Conservation (phyloP, 768 basidiomycete genomes). For the Pleurotus tuber-regium region DNA sequence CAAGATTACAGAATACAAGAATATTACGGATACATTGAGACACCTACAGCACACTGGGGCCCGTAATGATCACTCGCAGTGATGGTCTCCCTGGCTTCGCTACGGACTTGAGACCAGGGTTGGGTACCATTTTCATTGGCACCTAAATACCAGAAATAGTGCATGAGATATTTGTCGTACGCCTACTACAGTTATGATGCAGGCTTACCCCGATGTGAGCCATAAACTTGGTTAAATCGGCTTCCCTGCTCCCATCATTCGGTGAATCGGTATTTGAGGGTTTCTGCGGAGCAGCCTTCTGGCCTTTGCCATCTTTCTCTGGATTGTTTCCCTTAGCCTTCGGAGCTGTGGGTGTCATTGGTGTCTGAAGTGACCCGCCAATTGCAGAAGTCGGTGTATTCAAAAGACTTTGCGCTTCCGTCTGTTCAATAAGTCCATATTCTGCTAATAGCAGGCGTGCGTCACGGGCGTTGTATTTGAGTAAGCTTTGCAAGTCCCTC, state of each 20-base stretch:
- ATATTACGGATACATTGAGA: too few species aligned
- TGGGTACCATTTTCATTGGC: slow-evolving; percentile 4
- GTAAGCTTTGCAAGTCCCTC: slow-evolving; percentile 40
- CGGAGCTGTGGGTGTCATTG: slow-evolving; percentile 9
- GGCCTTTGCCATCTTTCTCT: neutral
- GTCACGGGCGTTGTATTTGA: slow-evolving; percentile 38
- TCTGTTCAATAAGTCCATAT: slow-evolving; percentile 35
- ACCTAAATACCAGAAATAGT: neutral
- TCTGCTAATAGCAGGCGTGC: slow-evolving; percentile 40
- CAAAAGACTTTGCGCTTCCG: neutral
- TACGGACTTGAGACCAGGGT: neutral
- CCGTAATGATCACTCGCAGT: slow-evolving; percentile 1
- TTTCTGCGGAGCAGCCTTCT: slow-evolving; percentile 10
- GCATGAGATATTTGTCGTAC: too few species aligned
- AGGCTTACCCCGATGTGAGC: slow-evolving; percentile 43
- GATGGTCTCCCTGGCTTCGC: slow-evolving; percentile 6
- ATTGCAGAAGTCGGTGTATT: neutral
- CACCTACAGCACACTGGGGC: neutral
- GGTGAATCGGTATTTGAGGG: slow-evolving; percentile 16
- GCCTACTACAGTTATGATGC: too few species aligned
- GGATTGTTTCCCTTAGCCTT: neutral
- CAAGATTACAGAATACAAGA: too few species aligned
- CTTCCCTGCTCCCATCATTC: slow-evolving; percentile 25
- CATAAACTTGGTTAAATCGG: slow-evolving; percentile 45
- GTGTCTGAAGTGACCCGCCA: slow-evolving; percentile 5